Evolutionary conservation across 176 grass and related monocot genomes (phyloP).

Genomic region (Carex parvula): DNA sequence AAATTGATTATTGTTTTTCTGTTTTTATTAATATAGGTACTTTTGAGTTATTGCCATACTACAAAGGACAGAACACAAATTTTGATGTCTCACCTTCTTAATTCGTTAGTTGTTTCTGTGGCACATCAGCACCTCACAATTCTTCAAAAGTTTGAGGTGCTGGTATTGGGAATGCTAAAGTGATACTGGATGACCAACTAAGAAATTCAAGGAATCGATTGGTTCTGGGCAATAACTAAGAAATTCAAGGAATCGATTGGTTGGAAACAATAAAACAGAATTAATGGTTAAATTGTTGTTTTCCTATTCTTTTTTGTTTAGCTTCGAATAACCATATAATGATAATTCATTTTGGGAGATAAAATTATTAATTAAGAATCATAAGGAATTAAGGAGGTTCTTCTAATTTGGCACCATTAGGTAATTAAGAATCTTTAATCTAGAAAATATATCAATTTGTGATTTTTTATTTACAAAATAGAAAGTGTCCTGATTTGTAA

Average conservation of each 20-base stretch:
- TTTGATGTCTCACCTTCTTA: slow-evolving; percentile 83
- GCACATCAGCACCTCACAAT: slow-evolving; percentile 65
- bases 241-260: not conserved
- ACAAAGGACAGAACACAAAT: slow-evolving; percentile 90
- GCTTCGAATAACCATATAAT: not conserved
- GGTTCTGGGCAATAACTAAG: not conserved
- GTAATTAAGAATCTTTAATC: no score
- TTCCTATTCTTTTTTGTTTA: not conserved
- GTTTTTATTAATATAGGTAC: slow-evolving; percentile 47
- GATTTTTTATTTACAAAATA: no score
- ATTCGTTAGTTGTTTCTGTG: slow-evolving; percentile 52
- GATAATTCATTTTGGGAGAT: not conserved
- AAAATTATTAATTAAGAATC: no score
- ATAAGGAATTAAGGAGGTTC: no score
- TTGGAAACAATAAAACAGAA: not conserved
- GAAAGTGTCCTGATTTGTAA: no score
- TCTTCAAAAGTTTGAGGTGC: slow-evolving; percentile 81
- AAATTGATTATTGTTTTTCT: not conserved
- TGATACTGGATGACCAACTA: slow-evolving; percentile 32
- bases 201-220: not conserved
- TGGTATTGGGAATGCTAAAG: slow-evolving; percentile 75
- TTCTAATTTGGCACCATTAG: no score
- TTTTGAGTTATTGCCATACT: slow-evolving; percentile 85
- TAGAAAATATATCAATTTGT: no score
- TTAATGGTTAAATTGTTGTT: not conserved